Percentiles rank a stretch among this genome's conserved stretches.
Conservation (phyloP, 306 rosid species). For the Senna siamea region DNA sequence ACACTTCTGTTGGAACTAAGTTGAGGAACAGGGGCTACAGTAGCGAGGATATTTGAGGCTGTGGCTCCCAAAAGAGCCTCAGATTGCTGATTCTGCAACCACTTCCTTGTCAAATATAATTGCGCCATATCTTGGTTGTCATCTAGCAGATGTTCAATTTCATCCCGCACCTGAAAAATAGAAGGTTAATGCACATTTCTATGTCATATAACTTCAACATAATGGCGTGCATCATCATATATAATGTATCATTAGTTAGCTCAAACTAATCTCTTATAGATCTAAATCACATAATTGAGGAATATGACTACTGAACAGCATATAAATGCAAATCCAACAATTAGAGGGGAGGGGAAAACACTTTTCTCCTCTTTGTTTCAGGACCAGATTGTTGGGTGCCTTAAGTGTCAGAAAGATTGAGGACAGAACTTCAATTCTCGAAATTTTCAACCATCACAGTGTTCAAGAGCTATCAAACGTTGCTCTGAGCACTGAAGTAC, state of each 20-base stretch:
- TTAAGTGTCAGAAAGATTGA: conserved; percentile 1
- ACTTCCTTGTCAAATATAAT: conserved; percentile 88
- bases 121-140: conserved; percentile 98
- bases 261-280: not conserved
- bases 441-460: conserved; percentile 24
- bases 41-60: conserved; percentile 52
- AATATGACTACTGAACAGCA: conserved; percentile 15
- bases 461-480: not conserved
- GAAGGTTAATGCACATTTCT: conserved; percentile 29
- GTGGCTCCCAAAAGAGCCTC: conserved; percentile 62
- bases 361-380: conserved; percentile 6
- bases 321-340: conserved; percentile 11
- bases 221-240: conserved; percentile 18
- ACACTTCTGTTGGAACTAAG: conserved; percentile 68
- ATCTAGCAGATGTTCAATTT: conserved; percentile 92
- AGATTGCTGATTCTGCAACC: conserved; percentile 79
- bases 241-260: conserved; percentile 7
- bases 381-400: conserved; percentile 9
- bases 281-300: conserved; percentile 3
- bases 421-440: not conserved
- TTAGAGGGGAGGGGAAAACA: not conserved
- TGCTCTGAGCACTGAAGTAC: conserved; percentile 1
- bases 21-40: conserved; percentile 54
- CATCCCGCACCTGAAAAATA: conserved; percentile 84
- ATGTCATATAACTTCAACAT: conserved; percentile 31